Percentiles rank a stretch among this genome's conserved stretches.
Evolutionary conservation across 2,329 filamentous ascomycete species (phyloP).

Genomic region (Rachicladosporium sp.): DNA sequence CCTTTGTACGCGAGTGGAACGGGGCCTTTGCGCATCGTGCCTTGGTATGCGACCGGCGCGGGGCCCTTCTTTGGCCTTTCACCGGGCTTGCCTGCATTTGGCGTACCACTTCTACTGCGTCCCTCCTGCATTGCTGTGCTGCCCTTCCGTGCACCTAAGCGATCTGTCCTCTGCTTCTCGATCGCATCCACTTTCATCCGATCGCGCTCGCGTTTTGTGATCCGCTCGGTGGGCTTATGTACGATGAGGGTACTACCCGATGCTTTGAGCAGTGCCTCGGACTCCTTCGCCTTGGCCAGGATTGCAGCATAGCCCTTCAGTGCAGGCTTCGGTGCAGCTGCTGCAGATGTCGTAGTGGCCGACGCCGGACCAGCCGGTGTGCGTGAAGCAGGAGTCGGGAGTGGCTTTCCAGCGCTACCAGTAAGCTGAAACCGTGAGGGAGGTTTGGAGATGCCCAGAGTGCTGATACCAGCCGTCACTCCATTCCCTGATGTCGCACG

Average conservation of each 20-base stretch:
- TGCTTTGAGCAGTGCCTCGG: slow-evolving; percentile 45
- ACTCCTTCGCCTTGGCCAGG: slow-evolving; percentile 57
- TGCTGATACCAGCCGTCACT: too few species aligned
- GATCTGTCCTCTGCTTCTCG: slow-evolving; percentile 29
- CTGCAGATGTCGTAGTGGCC: slow-evolving; percentile 3
- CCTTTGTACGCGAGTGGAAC: slow-evolving; percentile 28
- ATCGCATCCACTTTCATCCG: slow-evolving; percentile 23
- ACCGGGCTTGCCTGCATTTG: slow-evolving; percentile 10
- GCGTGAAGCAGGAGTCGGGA: slow-evolving; percentile 5
- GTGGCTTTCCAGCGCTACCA: too few species aligned
- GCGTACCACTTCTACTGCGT: slow-evolving; percentile 17
- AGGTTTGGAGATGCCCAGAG: too few species aligned
- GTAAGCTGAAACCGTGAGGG: too few species aligned
- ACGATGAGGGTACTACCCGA: slow-evolving; percentile 57
- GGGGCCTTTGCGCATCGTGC: slow-evolving; percentile 22
- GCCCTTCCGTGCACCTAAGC: slow-evolving; percentile 14
- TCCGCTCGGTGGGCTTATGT: slow-evolving; percentile 58
- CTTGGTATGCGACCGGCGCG: slow-evolving; percentile 28
- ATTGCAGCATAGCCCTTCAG: slow-evolving; percentile 68
- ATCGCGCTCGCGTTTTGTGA: slow-evolving; percentile 44
- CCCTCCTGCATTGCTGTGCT: slow-evolving; percentile 8
- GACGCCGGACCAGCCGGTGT: slow-evolving; percentile 1
- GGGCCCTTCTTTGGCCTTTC: slow-evolving; percentile 19
- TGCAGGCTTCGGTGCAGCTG: slow-evolving; percentile 32
- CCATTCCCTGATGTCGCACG: too few species aligned